Evolutionary conservation across 2,329 filamentous ascomycete species (phyloP).

Genomic region (Colletotrichum viniferum): DNA sequence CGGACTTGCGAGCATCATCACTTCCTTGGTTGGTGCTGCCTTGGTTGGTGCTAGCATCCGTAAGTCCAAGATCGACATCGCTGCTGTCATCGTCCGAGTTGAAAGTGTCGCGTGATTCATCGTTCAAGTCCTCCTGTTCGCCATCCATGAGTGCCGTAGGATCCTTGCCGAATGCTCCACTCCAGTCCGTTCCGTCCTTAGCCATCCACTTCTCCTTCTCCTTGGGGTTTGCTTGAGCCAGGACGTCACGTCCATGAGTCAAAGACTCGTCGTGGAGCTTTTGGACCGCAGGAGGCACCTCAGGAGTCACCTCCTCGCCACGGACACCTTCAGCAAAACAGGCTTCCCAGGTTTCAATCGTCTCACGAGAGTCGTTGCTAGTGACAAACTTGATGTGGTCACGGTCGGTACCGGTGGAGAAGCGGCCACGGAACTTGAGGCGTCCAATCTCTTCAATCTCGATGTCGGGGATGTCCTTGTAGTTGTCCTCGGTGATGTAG

Average conservation of each 20-base stretch:
- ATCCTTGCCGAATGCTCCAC: constrained; percentile 81
- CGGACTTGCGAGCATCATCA: constrained; percentile 34
- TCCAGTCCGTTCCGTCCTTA: constrained; percentile 85
- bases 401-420: constrained; percentile 89
- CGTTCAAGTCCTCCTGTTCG: constrained; percentile 31
- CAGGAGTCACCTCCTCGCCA: constrained; percentile 68
- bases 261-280: constrained; percentile 83
- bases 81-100: constrained; percentile 37
- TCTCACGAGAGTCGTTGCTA: constrained; percentile 89
- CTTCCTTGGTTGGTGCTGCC: background rate
- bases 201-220: constrained; percentile 80
- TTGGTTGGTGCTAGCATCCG: constrained; percentile 52
- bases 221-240: constrained; percentile 73
- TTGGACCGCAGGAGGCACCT: constrained; percentile 75
- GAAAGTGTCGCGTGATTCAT: constrained; percentile 46
- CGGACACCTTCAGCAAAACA: constrained; percentile 89
- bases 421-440: constrained; percentile 78
- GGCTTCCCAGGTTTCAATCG: constrained; percentile 92
- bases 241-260: constrained; percentile 78
- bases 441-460: constrained; percentile 81
- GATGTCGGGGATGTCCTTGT: constrained; percentile 71
- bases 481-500: constrained; percentile 85
- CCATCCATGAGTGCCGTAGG: constrained; percentile 56
- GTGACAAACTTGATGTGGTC: constrained; percentile 83
- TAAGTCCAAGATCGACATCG: constrained; percentile 55